These are phyloP conservation scores for Calocybe indica DNA, from an alignment of 768 basidiomycete species.

Conservation along the genomic window DNA sequence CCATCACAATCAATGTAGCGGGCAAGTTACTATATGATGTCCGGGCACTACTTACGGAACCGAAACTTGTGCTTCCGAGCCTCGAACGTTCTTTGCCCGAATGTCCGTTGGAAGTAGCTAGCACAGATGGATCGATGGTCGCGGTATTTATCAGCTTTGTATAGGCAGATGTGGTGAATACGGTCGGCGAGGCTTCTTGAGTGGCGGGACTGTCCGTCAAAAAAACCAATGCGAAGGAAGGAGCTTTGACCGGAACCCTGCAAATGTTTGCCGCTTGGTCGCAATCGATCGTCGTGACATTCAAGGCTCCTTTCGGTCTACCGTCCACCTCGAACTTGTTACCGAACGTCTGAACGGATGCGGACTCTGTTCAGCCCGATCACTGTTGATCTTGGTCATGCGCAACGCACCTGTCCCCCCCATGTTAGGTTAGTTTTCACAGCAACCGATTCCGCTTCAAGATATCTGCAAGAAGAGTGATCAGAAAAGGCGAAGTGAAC, in stretches of 20 bases:
- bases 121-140: conserved; percentile 44
- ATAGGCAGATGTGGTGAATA: conserved; percentile 53
- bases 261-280: conserved; percentile 48
- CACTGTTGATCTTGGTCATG: background rate
- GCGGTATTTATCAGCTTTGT: conserved; percentile 51
- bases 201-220: conserved; percentile 38
- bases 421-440: conserved; percentile 66
- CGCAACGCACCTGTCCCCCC: conserved; percentile 55
- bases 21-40: too few relatives aligned
- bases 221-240: conserved; percentile 74
- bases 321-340: conserved; percentile 62
- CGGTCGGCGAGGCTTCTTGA: conserved; percentile 26
- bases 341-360: conserved; percentile 46
- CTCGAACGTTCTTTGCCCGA: conserved; percentile 19
- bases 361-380: background rate
- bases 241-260: conserved; percentile 57
- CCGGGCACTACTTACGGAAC: conserved; percentile 15
- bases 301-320: conserved; percentile 46
- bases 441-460: conserved; percentile 48
- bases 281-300: conserved; percentile 57
- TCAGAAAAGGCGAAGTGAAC: background rate
- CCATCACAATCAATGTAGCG: background rate
- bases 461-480: conserved; percentile 34
- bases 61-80: conserved; percentile 27
- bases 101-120: conserved; percentile 50